A percentile compares a stretch with the other conserved stretches of the same genome.
phyloP scores from a whole-genome alignment of 2,329 filamentous ascomycete genomes.

The Hysterium pulicare region DNA sequence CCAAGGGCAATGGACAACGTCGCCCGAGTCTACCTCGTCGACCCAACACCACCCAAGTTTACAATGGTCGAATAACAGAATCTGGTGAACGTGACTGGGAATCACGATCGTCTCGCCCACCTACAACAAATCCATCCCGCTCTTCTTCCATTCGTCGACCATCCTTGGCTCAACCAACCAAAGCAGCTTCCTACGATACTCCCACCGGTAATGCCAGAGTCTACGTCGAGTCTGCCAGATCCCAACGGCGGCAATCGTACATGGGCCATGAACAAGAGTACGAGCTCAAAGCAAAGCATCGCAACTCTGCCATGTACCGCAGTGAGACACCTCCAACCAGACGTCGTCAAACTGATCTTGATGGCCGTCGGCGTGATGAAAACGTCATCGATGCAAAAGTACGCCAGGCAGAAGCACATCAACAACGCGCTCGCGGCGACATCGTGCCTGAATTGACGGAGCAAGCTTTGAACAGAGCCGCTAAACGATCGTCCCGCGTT shows the following conservation, averaged over 20 bases:
- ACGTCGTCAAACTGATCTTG: conserved; percentile 23
- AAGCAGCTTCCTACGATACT: conserved; percentile 28
- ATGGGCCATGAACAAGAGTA: conserved; percentile 19
- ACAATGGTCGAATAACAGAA: conserved; percentile 14
- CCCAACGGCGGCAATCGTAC: conserved; percentile 25
- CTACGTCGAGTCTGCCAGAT: conserved; percentile 24
- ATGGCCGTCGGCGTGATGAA: conserved; percentile 17
- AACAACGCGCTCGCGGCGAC: conserved; percentile 26
- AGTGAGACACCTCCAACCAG: not conserved
- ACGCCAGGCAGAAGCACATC: conserved; percentile 27
- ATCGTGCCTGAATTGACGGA: conserved; percentile 20
- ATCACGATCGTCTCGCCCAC: conserved; percentile 13
- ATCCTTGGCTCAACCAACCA: conserved; percentile 30
- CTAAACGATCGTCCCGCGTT: conserved; percentile 22
- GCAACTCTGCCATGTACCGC: conserved; percentile 9
- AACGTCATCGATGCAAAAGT: conserved; percentile 16
- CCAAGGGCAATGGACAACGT: conserved; percentile 13
- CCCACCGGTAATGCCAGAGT: conserved; percentile 19
- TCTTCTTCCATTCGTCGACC: conserved; percentile 23
- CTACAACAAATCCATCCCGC: conserved; percentile 7
- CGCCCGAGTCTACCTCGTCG: conserved; percentile 23
- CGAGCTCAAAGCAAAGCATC: conserved; percentile 11
- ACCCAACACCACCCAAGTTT: conserved; percentile 23
- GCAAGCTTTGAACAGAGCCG: conserved; percentile 25
- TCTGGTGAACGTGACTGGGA: conserved; percentile 11